Base-by-base conservation (phyloP, 2,329 filamentous ascomycete species). In the Monosporascus sp. region DNA sequence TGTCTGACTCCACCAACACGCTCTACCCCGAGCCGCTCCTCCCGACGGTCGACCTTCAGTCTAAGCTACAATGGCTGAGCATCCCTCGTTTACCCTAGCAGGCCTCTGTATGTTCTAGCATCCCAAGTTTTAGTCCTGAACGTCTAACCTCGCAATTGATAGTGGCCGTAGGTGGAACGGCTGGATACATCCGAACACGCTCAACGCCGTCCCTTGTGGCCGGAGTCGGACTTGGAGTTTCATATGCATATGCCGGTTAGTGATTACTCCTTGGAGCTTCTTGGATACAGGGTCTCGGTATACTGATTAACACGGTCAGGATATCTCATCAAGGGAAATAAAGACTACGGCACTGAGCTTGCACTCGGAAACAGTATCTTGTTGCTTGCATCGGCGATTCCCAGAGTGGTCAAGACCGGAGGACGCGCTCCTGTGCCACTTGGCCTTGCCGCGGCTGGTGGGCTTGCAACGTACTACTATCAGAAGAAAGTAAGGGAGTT, bases 401-500 rank as follows among this genome's bases (percentile, higher is more conserved):
- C 69, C 9, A 62, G 71, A 24, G 66, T 72, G 27, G 65, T 73
- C 57, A 71, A 72, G 62, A 74, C 72, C 11, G 66, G 65, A 20
- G 71, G 57, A 1, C 65, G 65, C 48, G 69, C 71, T 0, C 71
- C 70, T 9, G 65, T 72, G 5, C 70, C 72, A 0, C 54, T 74
- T 25, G 67, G 60, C 2, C 62, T 74, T 6, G 66, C 65, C 6
- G 65, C 61, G 5, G 64, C 57, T 0, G 72, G 72, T 39, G 62
- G 60, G 31, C 59, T 74, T 15, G 70, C 72, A 1, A 72, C 70
- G 0, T 73, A 57, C 37, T 74, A 74, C 57, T 74, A 74, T 56
- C 68, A 72, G 59, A 72, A 72, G 60, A 74, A 74, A 60, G 67
- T 67, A 50, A 66, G 68, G 27, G 72, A 74, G 54, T 73, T 74